phyloP scores from a whole-genome alignment of 2,329 filamentous ascomycete species.

The Cephalotrichum gorgonifer region DNA sequence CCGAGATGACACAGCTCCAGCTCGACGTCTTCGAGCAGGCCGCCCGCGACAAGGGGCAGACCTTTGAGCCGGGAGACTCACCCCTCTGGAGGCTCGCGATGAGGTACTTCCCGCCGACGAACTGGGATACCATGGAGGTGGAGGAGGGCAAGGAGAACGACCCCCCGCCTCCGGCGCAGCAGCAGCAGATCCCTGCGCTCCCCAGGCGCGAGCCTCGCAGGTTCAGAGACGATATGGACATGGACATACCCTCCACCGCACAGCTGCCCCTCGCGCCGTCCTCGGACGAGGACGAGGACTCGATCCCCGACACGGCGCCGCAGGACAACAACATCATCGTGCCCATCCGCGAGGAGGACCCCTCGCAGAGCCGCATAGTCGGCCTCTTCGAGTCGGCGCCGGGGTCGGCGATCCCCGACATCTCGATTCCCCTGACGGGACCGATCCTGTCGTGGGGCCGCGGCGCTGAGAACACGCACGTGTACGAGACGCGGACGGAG shows the following conservation, averaged over 20 bases:
- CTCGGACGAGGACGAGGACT: slow-evolving; percentile 13
- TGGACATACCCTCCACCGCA: slow-evolving; percentile 14
- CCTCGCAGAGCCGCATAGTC: slow-evolving; percentile 32
- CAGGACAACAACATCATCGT: slow-evolving; percentile 24
- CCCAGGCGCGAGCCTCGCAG: slow-evolving; percentile 14
- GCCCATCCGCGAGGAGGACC: slow-evolving; percentile 19
- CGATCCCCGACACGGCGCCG: slow-evolving; percentile 24
- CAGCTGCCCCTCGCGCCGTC: slow-evolving; percentile 6
- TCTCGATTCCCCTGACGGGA: slow-evolving; percentile 55
- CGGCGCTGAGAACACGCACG: slow-evolving; percentile 53
- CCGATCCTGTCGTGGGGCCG: slow-evolving; percentile 72
- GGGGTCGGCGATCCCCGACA: slow-evolving; percentile 53
- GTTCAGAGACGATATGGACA: slow-evolving; percentile 13
- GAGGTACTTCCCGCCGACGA: slow-evolving; percentile 44
- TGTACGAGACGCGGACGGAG: slow-evolving; percentile 54
- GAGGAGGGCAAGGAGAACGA: slow-evolving; percentile 9
- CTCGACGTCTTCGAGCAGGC: slow-evolving; percentile 44
- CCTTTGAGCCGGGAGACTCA: slow-evolving; percentile 41
- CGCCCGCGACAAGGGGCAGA: slow-evolving; percentile 37
- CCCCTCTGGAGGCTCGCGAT: slow-evolving; percentile 46
- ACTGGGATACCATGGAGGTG: slow-evolving; percentile 12
- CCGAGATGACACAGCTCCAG: slow-evolving; percentile 52
- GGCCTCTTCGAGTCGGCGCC: slow-evolving; percentile 57
- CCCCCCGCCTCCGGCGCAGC: background rate
- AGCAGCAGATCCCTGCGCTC: slow-evolving; percentile 2